phyloP scores from a whole-genome alignment of 495 filamentous ascomycete species.

The Friedmanniomyces simplex region DNA sequence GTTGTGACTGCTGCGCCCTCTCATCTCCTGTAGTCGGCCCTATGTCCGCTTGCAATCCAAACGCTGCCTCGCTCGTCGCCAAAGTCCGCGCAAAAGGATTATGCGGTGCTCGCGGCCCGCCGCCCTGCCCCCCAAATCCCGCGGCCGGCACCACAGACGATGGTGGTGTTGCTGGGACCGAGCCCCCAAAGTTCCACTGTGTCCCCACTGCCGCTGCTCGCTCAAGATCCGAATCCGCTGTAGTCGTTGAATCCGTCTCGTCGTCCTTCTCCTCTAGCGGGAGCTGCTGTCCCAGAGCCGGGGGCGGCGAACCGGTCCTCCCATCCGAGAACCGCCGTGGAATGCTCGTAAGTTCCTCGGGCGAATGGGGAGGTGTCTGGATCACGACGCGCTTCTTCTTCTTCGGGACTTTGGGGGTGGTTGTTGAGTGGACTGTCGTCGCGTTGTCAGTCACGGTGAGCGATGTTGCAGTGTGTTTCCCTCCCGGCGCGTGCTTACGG shows the following conservation, averaged over 20 bases:
- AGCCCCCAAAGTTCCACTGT: no score
- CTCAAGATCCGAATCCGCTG: constrained; percentile 16
- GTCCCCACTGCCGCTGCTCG: no score
- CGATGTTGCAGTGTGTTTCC: not conserved
- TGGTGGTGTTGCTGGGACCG: no score
- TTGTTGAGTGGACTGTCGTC: not conserved
- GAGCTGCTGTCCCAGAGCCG: not conserved
- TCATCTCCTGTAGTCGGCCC: not conserved
- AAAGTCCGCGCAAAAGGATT: constrained; percentile 31
- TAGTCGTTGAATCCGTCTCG: constrained; percentile 5
- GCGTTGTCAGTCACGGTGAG: not conserved
- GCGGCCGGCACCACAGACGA: not conserved
- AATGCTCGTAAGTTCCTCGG: constrained; percentile 14
- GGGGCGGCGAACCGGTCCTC: constrained; percentile 4
- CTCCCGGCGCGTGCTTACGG: not conserved
- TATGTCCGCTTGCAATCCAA: constrained; percentile 1
- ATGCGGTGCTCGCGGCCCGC: constrained; percentile 8
- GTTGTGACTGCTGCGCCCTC: not conserved
- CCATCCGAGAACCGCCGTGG: constrained; percentile 9
- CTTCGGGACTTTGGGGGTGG: not conserved
- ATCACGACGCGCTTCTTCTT: constrained; percentile 21
- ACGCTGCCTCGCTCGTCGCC: constrained; percentile 26
- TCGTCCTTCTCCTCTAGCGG: constrained; percentile 13
- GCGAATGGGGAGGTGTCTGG: constrained; percentile 17
- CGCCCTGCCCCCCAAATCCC: not conserved